Base-by-base conservation (phyloP, 371 early-diverging fungal species). In the Polyrhizophydium stewartii region DNA sequence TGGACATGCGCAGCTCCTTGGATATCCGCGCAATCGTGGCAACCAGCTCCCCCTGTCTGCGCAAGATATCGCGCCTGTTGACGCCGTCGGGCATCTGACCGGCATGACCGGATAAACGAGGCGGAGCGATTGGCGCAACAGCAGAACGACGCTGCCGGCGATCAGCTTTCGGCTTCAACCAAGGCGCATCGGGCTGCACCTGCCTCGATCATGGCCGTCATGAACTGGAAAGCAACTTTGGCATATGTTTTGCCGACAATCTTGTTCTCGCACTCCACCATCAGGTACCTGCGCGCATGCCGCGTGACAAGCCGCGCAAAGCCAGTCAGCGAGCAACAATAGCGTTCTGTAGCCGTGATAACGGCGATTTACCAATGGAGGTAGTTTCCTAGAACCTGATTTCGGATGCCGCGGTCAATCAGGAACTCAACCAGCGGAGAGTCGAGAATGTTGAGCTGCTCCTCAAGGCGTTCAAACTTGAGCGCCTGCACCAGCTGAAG, bases 401-500 rank as follows among this genome's bases (percentile, higher is more conserved):
- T 94, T 47, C 79, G 73, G 22, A 89, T 76, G 5, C 90, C 86
- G 0, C 96, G 84, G 65, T 89, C 87, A 51, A 94, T 88, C 63
- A 98, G 72, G 63, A 98, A 96, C 38, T 87, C 88, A 0, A 85
- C 90, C 31, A 98, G 73, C 0, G 89, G 89, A 0, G 94, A 92
- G 32, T 88, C 88, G 46, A 75, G 52, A 49, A 67, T 56, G 75
- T 74, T 49, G 22, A 3, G 51, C 33, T 55, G 57, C 16, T 60
- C 62, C 0, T 35, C 62, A 0, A 69, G 50, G 40, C 70, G 72
- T 74, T 98, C 98, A 68, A 95, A 96, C 64, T 92, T 92, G 3
- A 98, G 76, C n/a, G 97, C 98, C 72, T 98, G 98, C 0, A 98
- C 98, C 0, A 98, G 84, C 67, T 98, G 98, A 30, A 96, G 71